Percentiles rank a stretch among this genome's conserved stretches.
These are phyloP conservation scores for Aspergillus spinulosporus DNA, from an alignment of 2,329 filamentous ascomycete species.

Conservation along the genomic window DNA sequence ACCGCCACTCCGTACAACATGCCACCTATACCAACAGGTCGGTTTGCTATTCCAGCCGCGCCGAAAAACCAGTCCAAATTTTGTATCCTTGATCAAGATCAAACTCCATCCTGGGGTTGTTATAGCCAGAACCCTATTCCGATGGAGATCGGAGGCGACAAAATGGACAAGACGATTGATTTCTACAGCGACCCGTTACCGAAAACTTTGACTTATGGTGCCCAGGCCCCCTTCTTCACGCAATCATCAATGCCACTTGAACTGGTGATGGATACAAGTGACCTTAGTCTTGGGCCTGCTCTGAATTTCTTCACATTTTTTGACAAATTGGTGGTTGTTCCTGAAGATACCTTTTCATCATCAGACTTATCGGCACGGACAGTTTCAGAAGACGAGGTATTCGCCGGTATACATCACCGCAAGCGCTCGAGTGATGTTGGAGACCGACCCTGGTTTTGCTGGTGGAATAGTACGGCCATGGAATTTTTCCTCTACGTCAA, in stretches of 20 bases:
- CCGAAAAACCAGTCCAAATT: conserved; percentile 50
- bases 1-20: conserved; percentile 47
- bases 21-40: conserved; percentile 52
- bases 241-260: conserved; percentile 49
- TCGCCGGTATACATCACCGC: conserved; percentile 31
- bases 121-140: conserved; percentile 35
- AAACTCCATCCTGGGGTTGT: conserved; percentile 55
- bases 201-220: conserved; percentile 57
- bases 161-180: conserved; percentile 32
- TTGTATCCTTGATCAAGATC: conserved; percentile 50
- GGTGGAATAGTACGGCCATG: conserved; percentile 67
- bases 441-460: conserved; percentile 68
- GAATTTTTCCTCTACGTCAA: conserved; percentile 68
- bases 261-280: conserved; percentile 59
- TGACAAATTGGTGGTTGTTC: conserved; percentile 63
- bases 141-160: conserved; percentile 32
- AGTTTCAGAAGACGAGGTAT: conserved; percentile 26
- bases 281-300: conserved; percentile 59
- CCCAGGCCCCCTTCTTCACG: conserved; percentile 56
- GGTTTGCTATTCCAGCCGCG: conserved; percentile 50
- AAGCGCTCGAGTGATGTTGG: conserved; percentile 51
- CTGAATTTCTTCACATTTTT: conserved; percentile 64
- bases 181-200: conserved; percentile 42
- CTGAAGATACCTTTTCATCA: conserved; percentile 38
- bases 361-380: conserved; percentile 32